Base-by-base conservation (phyloP, 306 rosid species). In the Sechiopsis laciniata region DNA sequence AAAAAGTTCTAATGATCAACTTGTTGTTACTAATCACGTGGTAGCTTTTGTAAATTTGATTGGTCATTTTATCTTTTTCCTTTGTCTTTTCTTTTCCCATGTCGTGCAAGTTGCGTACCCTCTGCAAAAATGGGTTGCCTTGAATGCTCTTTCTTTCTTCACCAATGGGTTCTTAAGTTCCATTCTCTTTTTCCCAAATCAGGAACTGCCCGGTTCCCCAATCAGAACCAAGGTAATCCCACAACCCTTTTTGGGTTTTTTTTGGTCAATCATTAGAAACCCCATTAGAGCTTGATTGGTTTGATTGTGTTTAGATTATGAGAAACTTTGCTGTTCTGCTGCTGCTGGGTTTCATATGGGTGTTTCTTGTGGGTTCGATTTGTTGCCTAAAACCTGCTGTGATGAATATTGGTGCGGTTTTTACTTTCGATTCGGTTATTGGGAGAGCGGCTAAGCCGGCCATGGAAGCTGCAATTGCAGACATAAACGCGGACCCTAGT, bases 351-450 rank as follows among this genome's bases (percentile, higher is more conserved):
- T 74, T 83, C 82, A 66, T 80, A 62, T 85, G 85, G 90, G 80
- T 78, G 45, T 53, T 86, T 19, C 72, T 87, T 9, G 72, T 72
- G 55, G 86, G 79, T 66, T 16, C 45, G 73, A 85, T 80, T 63
- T 58, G 68, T 15, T 75, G 92, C 80, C 71, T 62, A 74, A 85
- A 56, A 75, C 96, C 96, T 61, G 67, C 58, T 24, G 80, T 74
- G 64, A 87, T 94, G 64, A 89, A 86, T 51, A 58, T 94, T 75
- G 97, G 89, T 64, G 96, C 92, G 0, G 70, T 94, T 84, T 89
- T 90, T 73, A 79, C 88, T 65, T 86, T 85, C 12, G 74, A 94
- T 80, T 89, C 99, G 8, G 89, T 94, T 24, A 89, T 94, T 58
- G 99, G 99, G 58, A 85, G 78, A 87, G 91, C 77, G 74, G 90